Evolutionary conservation across 495 filamentous ascomycete genomes (phyloP), one percentile per base, ranked within the genome.

Genomic region (Hypoxylon fragiforme): DNA sequence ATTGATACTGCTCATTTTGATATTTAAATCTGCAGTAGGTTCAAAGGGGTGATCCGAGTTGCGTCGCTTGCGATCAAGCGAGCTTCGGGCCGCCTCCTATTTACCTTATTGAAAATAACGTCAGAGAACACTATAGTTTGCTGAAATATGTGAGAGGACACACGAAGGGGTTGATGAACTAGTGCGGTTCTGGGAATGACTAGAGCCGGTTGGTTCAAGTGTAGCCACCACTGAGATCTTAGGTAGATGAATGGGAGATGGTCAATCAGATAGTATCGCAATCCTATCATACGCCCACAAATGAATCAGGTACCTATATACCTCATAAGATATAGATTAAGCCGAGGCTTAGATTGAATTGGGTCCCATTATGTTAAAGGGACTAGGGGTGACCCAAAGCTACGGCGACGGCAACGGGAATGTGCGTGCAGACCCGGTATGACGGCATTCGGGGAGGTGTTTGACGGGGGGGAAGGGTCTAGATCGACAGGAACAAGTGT

Each of bases 401-500:
- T 53, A 35, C 11, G 19, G 45, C 48, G 13, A 39, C 19, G 50
- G 40, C 44, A 28, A 39, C 37, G 38, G 58, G 39, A 48, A 44
- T 51, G 51, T 18, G 24, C 28, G 16, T 54, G 57, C 51, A 61
- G 51, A 55, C 41, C 50, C 42, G 46, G 58, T 62, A 53, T 57
- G 58, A 62, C 58, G 52, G 58, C 47, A 62, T 52, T 44, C 30
- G 51, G 47, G 52, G 38, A 38, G 22, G 24, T 50, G 41, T 41
- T 46, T 51, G 57, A 45, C 45, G n/a, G 9, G 24, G 46, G 43
- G 42, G 30, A 45, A 62, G 15, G 46, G 45, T 50, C 47, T 52
- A 57, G 58, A 62, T 62, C 58, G 58, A 16, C 58, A 62, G 57
- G 57, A 56, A 61, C 57, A 35, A 36, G n/a, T 48, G 43, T 41